A percentile compares a stretch with the other conserved stretches of the same genome.
Conservation (phyloP, 1,139 yeast species). For the Starmera stellimalicola region DNA sequence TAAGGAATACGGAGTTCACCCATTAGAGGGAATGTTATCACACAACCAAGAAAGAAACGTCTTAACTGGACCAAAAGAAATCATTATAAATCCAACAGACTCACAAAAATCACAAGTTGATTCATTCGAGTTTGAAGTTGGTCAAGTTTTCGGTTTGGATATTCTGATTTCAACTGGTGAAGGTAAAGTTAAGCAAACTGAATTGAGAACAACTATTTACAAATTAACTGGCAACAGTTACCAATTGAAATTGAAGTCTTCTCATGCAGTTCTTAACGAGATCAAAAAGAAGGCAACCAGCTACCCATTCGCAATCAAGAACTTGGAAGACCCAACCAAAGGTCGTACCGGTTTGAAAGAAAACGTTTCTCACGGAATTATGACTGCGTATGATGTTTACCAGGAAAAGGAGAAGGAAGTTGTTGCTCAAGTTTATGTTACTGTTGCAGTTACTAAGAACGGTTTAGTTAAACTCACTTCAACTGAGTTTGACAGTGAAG, state of each 20-base stretch:
- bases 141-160: constrained; percentile 74
- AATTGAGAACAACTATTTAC: constrained; percentile 60
- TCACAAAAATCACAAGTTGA: constrained; percentile 57
- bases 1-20: constrained; percentile 47
- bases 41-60: constrained; percentile 65
- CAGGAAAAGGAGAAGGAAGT: constrained; percentile 61
- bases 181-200: constrained; percentile 59
- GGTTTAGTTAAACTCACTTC: constrained; percentile 63
- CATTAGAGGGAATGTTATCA: constrained; percentile 72
- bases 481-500: constrained; percentile 36
- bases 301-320: constrained; percentile 65
- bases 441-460: constrained; percentile 66
- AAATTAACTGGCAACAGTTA: constrained; percentile 65
- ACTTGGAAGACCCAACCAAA: constrained; percentile 60
- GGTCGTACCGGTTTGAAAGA: constrained; percentile 73
- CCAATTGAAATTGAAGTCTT: constrained; percentile 63
- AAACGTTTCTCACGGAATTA: constrained; percentile 60
- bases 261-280: constrained; percentile 60
- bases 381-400: constrained; percentile 61
- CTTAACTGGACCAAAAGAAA: constrained; percentile 68
- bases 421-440: constrained; percentile 69
- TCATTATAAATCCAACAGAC: constrained; percentile 68
- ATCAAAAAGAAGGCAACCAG: constrained; percentile 56
- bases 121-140: constrained; percentile 59
- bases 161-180: constrained; percentile 56